These are phyloP conservation scores for Aureobasidium leucospermi DNA, from an alignment of 2,329 filamentous ascomycete genomes.

Conservation along the genomic window DNA sequence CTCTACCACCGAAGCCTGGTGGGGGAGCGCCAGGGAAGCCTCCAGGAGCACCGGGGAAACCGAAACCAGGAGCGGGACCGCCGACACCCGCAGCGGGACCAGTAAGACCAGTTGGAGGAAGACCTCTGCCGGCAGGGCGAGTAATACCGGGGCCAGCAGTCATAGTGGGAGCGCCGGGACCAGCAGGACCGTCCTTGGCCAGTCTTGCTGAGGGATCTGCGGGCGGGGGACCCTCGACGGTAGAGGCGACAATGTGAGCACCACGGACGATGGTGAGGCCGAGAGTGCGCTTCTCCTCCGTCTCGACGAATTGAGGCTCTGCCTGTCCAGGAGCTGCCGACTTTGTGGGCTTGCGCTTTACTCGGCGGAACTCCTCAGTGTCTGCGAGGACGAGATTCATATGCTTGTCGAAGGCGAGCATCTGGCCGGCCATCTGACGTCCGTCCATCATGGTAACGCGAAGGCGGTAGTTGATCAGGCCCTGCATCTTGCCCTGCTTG, in stretches of 20 bases:
- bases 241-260: constrained; percentile 87
- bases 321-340: constrained; percentile 56
- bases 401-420: constrained; percentile 99
- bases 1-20: constrained; percentile 26
- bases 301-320: constrained; percentile 63
- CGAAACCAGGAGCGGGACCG: constrained; percentile 59
- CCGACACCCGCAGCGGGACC: constrained; percentile 86
- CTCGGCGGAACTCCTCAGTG: constrained; percentile 92
- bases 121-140: constrained; percentile 81
- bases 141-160: constrained; percentile 82
- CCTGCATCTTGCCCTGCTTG: constrained; percentile 97
- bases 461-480: constrained; percentile 98
- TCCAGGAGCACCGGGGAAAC: constrained; percentile 38
- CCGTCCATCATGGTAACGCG: constrained; percentile 91
- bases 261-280: constrained; percentile 91
- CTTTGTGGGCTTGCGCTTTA: constrained; percentile 78
- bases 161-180: constrained; percentile 57
- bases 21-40: constrained; percentile 43
- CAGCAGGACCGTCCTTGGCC: constrained; percentile 56
- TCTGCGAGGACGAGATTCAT: constrained; percentile 99
- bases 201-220: constrained; percentile 87
- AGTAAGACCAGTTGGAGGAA: constrained; percentile 67
- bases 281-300: constrained; percentile 95
- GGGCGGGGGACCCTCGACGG: constrained; percentile 90
- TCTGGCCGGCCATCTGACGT: constrained; percentile 93